Evolutionary conservation across 257 asterid species (phyloP).

Genomic region (Sherardia arvensis): DNA sequence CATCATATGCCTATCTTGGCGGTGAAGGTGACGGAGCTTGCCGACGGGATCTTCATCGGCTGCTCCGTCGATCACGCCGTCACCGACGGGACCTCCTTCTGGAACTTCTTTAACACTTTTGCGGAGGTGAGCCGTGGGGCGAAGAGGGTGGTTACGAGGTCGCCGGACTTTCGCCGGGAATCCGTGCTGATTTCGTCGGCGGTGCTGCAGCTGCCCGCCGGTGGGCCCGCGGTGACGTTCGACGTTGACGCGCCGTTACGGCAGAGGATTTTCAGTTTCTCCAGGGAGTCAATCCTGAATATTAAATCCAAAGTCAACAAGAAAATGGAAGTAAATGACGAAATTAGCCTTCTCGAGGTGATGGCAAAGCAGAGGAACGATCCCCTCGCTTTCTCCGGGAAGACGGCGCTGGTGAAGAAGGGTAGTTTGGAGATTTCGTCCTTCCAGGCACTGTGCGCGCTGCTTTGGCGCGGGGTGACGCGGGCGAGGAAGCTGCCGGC

Average conservation of each 20-base stretch:
- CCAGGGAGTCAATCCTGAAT: slow-evolving; percentile 45
- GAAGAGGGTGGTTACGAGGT: slow-evolving; percentile 31
- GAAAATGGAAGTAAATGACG: slow-evolving; percentile 22
- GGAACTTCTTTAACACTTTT: slow-evolving; percentile 57
- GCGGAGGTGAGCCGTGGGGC: slow-evolving; percentile 47
- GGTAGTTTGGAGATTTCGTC: slow-evolving; percentile 28
- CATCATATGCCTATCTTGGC: slow-evolving; percentile 45
- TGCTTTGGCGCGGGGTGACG: slow-evolving; percentile 37
- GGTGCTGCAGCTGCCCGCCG: slow-evolving; percentile 41
- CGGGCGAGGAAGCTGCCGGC: slow-evolving; percentile 25
- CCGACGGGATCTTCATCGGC: slow-evolving; percentile 56
- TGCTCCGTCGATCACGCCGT: slow-evolving; percentile 69
- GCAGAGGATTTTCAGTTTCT: slow-evolving; percentile 60
- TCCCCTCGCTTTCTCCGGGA: slow-evolving; percentile 15
- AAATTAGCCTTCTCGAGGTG: slow-evolving; percentile 33
- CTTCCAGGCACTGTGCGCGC: slow-evolving; percentile 28
- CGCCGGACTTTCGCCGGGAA: slow-evolving; percentile 52
- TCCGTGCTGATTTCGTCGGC: slow-evolving; percentile 48
- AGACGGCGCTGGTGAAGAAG: slow-evolving; percentile 24
- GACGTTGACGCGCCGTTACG: slow-evolving; percentile 39
- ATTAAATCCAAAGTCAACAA: slow-evolving; percentile 41
- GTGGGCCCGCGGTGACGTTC: slow-evolving; percentile 50
- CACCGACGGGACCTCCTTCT: slow-evolving; percentile 53
- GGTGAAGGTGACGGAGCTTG: slow-evolving; percentile 60
- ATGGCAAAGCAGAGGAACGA: slow-evolving; percentile 60